phyloP scores from a whole-genome alignment of 495 filamentous ascomycete species.

The Glonium stellatum region DNA sequence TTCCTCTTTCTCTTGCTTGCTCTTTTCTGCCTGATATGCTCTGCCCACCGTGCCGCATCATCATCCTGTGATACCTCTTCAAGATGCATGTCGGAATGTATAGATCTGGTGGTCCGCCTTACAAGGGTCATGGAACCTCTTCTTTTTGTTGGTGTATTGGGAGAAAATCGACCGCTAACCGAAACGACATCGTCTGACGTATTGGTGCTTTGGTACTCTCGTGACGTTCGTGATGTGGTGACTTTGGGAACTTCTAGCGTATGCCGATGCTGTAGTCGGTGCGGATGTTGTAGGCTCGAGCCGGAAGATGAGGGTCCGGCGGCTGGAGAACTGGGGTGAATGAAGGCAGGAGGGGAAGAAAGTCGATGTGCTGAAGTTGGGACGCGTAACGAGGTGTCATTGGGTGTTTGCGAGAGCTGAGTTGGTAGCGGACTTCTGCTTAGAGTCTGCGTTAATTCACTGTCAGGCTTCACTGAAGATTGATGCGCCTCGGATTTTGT shows the following conservation, averaged over 20 bases:
- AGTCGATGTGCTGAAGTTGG: slow-evolving; percentile 55
- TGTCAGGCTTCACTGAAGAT: slow-evolving; percentile 6
- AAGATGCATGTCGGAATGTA: slow-evolving; percentile 71
- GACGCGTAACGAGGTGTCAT: slow-evolving; percentile 29
- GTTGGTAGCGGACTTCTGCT: neutral
- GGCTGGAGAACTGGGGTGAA: slow-evolving; percentile 38
- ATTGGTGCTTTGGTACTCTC: slow-evolving; percentile 45
- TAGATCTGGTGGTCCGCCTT: slow-evolving; percentile 72
- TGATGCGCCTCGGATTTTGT: neutral
- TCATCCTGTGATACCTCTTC: slow-evolving; percentile 84
- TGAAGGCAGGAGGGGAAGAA: slow-evolving; percentile 65
- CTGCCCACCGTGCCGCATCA: slow-evolving; percentile 86
- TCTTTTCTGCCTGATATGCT: slow-evolving; percentile 82
- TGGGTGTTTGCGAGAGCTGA: neutral
- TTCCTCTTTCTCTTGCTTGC: slow-evolving; percentile 72
- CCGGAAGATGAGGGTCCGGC: slow-evolving; percentile 38
- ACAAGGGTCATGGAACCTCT: slow-evolving; percentile 76
- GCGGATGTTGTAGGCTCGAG: slow-evolving; percentile 39
- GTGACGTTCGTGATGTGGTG: slow-evolving; percentile 48
- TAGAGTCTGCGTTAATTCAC: slow-evolving; percentile 7
- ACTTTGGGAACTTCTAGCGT: slow-evolving; percentile 79
- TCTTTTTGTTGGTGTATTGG: slow-evolving; percentile 54
- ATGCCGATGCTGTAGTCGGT: slow-evolving; percentile 69
- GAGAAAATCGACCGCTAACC: slow-evolving; percentile 78
- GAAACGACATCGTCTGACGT: slow-evolving; percentile 58